phyloP scores from a whole-genome alignment of 306 rosid genomes.

The Corylus americana region DNA sequence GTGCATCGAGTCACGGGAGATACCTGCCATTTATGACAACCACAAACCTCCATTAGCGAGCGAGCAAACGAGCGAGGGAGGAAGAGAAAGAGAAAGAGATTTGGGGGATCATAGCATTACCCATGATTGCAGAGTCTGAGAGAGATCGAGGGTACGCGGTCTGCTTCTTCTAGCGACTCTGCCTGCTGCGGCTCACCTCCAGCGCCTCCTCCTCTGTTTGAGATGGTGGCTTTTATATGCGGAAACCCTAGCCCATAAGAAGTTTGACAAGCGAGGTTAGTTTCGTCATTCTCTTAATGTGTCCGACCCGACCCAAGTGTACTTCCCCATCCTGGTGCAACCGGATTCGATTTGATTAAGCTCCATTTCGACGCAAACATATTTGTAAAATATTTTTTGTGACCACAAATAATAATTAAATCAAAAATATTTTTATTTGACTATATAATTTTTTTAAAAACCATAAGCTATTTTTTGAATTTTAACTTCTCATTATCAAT shows the following conservation, averaged over 20 bases:
- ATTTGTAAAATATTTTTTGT: no score
- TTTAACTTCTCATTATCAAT: no score
- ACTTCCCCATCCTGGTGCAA: no score
- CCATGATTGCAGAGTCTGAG: background rate
- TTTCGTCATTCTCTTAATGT: background rate
- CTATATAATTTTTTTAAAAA: no score
- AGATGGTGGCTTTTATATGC: background rate
- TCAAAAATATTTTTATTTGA: no score
- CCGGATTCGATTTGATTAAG: no score
- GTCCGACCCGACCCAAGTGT: no score
- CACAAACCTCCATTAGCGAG: background rate
- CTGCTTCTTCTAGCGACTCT: background rate
- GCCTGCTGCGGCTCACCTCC: background rate
- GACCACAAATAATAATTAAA: no score
- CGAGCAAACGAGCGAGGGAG: background rate
- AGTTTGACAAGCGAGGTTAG: background rate
- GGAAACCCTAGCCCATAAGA: background rate
- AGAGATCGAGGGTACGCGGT: background rate
- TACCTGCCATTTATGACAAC: constrained; percentile 24
- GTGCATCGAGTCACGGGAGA: constrained; percentile 56
- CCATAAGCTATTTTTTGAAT: no score
- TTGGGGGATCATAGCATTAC: background rate
- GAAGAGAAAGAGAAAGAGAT: background rate
- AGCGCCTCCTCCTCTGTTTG: background rate
- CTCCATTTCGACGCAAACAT: no score